Evolutionary conservation across 306 rosid genomes (phyloP), one percentile per base, ranked within the genome.

Genomic region (Dryas octopetala): DNA sequence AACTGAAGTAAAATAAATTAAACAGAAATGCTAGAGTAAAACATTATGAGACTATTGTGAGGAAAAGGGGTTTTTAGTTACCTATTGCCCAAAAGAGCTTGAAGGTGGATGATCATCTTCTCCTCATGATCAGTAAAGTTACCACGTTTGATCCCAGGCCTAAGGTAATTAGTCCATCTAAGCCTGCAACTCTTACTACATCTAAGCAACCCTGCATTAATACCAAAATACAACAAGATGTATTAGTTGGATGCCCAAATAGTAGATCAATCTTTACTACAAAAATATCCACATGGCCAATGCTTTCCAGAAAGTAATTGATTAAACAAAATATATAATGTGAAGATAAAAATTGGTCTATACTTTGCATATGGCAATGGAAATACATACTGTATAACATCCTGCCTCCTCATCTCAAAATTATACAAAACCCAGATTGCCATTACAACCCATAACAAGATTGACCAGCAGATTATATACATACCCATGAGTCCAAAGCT

Each of bases 21-120:
- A 45, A 60, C 16, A 48, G 4, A 14, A 59, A 44, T 32, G 38
- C 38, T 32, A 32, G 38, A 32, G 17, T 16, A 41, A 28, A 3
- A 26, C 9, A 71, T 19, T 50, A 68, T 67, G n/a, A 23, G 41
- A 26, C 11, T 7, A 3, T 50, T 69, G 32, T 50, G 43, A 70
- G 26, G 41, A 38, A 40, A 9, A 17, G 45, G 17, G 59, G 41
- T 62, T n/a, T 10, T 32, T 41, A 66, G n/a, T 52, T 88, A 95
- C 98, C 97, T 89, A 59, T 95, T 95, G 70, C 99, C 99, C 78
- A 95, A 65, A 73, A 95, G 99, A 17, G 97, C 97, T 88, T 95
- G 99, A 66, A 95, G 99, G 74, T 91, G 97, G 80, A 95, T 85
- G 41, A 95, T 95, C 93, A 87, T 95, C 90, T 89, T 92, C 87